phyloP scores from a whole-genome alignment of 2,329 filamentous ascomycete genomes.

The Cladorrhinum sp. region DNA sequence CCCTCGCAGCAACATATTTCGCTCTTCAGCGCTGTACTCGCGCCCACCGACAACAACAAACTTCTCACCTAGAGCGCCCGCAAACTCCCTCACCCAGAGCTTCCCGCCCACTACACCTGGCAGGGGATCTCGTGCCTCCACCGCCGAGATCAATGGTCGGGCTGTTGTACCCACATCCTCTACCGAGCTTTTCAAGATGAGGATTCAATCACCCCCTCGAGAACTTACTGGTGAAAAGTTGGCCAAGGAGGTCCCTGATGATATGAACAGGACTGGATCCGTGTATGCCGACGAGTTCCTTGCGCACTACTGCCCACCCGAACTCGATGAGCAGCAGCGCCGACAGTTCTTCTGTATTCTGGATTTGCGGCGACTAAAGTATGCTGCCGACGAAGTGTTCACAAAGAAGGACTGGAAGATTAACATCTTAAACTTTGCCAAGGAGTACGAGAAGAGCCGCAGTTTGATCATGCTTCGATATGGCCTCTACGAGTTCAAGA shows the following conservation, averaged over 20 bases:
- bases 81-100: constrained; percentile 45
- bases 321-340: constrained; percentile 57
- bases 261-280: constrained; percentile 50
- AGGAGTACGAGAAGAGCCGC: constrained; percentile 62
- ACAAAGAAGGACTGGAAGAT: constrained; percentile 60
- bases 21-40: constrained; percentile 30
- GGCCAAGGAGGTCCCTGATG: constrained; percentile 51
- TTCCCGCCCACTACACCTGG: constrained; percentile 47
- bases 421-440: constrained; percentile 60
- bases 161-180: constrained; percentile 49
- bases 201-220: constrained; percentile 55
- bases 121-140: constrained; percentile 43
- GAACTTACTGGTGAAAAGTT: constrained; percentile 55
- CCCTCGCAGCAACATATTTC: constrained; percentile 36
- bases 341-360: constrained; percentile 63
- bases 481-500: constrained; percentile 62
- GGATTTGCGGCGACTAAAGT: constrained; percentile 59
- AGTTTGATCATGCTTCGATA: constrained; percentile 60
- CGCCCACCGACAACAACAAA: constrained; percentile 28
- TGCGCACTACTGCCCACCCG: constrained; percentile 53
- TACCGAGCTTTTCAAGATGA: constrained; percentile 55
- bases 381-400: constrained; percentile 60
- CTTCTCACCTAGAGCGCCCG: constrained; percentile 47
- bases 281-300: constrained; percentile 61
- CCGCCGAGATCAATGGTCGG: constrained; percentile 43